Conservation (phyloP, 495 filamentous ascomycete genomes). For the Neurospora africana region DNA sequence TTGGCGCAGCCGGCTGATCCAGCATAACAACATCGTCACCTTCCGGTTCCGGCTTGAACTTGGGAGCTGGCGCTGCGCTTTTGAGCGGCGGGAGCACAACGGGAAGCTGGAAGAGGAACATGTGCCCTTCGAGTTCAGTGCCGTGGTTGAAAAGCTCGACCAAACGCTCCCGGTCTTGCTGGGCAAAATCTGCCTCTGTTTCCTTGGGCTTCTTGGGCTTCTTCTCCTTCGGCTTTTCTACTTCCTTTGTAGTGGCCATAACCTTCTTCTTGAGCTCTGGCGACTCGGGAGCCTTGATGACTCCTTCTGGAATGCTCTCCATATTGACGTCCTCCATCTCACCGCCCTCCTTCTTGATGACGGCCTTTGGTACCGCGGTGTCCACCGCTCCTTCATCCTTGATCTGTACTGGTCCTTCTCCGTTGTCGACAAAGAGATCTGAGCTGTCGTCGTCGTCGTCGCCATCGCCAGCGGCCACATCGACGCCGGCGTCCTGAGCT, state of each 20-base stretch:
- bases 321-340: constrained; percentile 26
- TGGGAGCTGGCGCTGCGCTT: constrained; percentile 3
- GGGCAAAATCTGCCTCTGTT: constrained; percentile 23
- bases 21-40: constrained; percentile 18
- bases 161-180: constrained; percentile 22
- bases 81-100: constrained; percentile 45
- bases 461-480: constrained; percentile 13
- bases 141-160: constrained; percentile 21
- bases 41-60: constrained; percentile 22
- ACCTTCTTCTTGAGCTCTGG: constrained; percentile 24
- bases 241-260: neutral
- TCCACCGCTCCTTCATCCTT: constrained; percentile 24
- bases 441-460: constrained; percentile 33
- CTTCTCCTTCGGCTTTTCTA: constrained; percentile 20
- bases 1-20: constrained; percentile 7
- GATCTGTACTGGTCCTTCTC: constrained; percentile 5
- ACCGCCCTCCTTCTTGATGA: constrained; percentile 23
- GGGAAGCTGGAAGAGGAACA: constrained; percentile 59
- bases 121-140: constrained; percentile 32
- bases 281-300: constrained; percentile 18
- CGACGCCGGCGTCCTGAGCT: constrained; percentile 17
- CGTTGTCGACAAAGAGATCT: constrained; percentile 31
- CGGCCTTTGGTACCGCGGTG: constrained; percentile 20
- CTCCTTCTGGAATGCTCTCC: constrained; percentile 25
- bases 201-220: constrained; percentile 20